These are phyloP conservation scores for Hysterium pulicare DNA, from an alignment of 2,329 filamentous ascomycete species.

Conservation along the genomic window DNA sequence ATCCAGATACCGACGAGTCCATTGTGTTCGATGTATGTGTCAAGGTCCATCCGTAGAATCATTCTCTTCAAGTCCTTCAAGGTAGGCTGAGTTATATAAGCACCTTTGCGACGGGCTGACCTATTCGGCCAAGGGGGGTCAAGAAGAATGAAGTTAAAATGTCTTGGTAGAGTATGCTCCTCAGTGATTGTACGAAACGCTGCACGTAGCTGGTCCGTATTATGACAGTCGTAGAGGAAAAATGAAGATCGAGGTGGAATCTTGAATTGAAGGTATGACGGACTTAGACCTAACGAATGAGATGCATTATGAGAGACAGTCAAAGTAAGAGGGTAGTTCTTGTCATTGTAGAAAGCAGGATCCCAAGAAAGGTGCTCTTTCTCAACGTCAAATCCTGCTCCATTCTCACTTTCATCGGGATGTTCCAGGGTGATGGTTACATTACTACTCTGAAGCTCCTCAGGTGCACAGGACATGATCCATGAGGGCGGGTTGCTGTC, in stretches of 20 bases:
- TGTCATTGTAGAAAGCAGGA: conserved; percentile 29
- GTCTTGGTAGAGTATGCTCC: conserved; percentile 41
- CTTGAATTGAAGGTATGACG: conserved; percentile 30
- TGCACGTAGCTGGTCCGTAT: conserved; percentile 34
- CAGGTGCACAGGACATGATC: not conserved
- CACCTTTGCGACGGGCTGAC: conserved; percentile 62
- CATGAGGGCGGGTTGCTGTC: not conserved
- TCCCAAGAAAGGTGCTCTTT: conserved; percentile 15
- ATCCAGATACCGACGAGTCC: conserved; percentile 69
- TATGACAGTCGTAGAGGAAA: conserved; percentile 47
- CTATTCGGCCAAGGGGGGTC: conserved; percentile 82
- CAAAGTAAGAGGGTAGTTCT: conserved; percentile 19
- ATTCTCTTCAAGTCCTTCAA: conserved; percentile 46
- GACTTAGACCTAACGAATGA: conserved; percentile 5
- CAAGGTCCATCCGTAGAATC: conserved; percentile 45
- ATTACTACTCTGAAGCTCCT: not conserved
- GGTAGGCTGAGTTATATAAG: conserved; percentile 44
- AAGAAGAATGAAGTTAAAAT: conserved; percentile 66
- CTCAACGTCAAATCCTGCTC: conserved; percentile 9
- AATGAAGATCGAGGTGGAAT: conserved; percentile 51
- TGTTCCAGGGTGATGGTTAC: conserved; percentile 8
- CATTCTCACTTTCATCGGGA: conserved; percentile 9
- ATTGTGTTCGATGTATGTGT: conserved; percentile 34
- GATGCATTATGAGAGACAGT: conserved; percentile 15
- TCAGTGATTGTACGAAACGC: conserved; percentile 35